A percentile compares a stretch with the other conserved stretches of the same genome.
phyloP scores from a whole-genome alignment of 805 yeast species.

The Komagataella pastoris region DNA sequence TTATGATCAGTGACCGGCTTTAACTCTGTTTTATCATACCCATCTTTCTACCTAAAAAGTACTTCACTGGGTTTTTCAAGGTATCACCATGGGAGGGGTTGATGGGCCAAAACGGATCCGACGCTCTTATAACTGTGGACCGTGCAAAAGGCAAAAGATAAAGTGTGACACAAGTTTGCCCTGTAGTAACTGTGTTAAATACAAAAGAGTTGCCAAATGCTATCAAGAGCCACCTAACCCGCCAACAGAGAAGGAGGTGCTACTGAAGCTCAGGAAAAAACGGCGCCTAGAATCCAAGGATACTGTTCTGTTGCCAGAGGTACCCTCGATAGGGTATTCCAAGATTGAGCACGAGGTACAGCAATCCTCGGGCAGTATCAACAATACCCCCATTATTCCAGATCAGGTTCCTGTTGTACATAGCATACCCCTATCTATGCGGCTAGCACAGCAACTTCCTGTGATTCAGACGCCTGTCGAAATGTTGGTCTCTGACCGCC shows the following conservation, averaged over 20 bases:
- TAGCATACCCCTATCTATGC: neutral
- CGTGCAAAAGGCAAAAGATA: conserved; percentile 38
- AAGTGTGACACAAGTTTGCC: conserved; percentile 37
- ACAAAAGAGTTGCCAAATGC: conserved; percentile 1
- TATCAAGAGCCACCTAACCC: conserved; percentile 3
- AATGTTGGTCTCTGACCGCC: neutral
- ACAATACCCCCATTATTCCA: neutral
- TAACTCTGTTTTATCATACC: neutral
- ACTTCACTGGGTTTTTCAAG: neutral
- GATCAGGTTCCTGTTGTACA: neutral
- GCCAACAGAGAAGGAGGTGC: conserved; percentile 1
- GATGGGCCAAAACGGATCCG: conserved; percentile 21
- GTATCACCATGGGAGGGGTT: neutral
- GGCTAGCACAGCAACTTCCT: neutral
- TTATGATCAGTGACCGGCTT: neutral
- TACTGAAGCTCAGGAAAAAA: neutral
- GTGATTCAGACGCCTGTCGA: neutral
- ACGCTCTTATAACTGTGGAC: conserved; percentile 43
- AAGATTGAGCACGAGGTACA: neutral
- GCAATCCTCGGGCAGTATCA: neutral
- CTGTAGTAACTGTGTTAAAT: conserved; percentile 26
- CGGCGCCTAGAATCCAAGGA: neutral
- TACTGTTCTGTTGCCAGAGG: neutral
- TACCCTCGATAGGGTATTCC: neutral
- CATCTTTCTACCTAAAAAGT: too few relatives aligned